Percentiles rank a stretch among this genome's conserved stretches.
Conservation (phyloP, 345 rosid species). For the Euphorbia lathyris region DNA sequence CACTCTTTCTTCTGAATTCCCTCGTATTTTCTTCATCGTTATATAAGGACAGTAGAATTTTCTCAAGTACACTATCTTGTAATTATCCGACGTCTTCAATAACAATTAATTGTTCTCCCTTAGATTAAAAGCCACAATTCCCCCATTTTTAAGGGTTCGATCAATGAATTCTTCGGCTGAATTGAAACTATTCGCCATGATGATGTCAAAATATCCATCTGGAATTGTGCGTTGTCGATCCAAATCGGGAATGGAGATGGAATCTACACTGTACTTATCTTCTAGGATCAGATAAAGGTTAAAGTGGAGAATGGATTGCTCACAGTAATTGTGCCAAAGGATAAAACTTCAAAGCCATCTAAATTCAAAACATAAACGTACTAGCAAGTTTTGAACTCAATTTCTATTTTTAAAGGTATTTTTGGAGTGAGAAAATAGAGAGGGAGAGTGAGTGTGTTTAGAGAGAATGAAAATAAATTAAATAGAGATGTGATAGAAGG, state of each 20-base stretch:
- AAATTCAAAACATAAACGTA: too few relatives aligned
- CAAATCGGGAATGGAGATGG: constrained; percentile 37
- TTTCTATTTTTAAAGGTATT: too few relatives aligned
- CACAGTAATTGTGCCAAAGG: too few relatives aligned
- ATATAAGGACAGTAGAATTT: constrained; percentile 35
- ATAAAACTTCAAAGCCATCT: too few relatives aligned
- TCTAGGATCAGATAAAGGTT: constrained; percentile 25
- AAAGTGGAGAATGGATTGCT: constrained; percentile 11
- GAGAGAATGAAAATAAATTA: too few relatives aligned
- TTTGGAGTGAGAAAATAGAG: too few relatives aligned
- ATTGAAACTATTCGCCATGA: constrained; percentile 40
- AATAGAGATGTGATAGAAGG: too few relatives aligned
- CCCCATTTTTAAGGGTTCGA: constrained; percentile 56
- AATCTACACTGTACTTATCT: constrained; percentile 29
- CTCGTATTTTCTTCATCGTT: constrained; percentile 48
- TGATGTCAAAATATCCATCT: constrained; percentile 40
- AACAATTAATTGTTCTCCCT: constrained; percentile 23
- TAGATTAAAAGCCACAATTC: constrained; percentile 42
- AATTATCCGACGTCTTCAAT: constrained; percentile 43
- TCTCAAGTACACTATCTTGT: constrained; percentile 47
- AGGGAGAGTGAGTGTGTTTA: too few relatives aligned
- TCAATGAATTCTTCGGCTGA: constrained; percentile 46
- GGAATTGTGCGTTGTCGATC: constrained; percentile 40
- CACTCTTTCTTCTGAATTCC: neutral
- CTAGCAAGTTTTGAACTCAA: too few relatives aligned